phyloP scores from a whole-genome alignment of 257 asterid species.

The Plantago major region DNA sequence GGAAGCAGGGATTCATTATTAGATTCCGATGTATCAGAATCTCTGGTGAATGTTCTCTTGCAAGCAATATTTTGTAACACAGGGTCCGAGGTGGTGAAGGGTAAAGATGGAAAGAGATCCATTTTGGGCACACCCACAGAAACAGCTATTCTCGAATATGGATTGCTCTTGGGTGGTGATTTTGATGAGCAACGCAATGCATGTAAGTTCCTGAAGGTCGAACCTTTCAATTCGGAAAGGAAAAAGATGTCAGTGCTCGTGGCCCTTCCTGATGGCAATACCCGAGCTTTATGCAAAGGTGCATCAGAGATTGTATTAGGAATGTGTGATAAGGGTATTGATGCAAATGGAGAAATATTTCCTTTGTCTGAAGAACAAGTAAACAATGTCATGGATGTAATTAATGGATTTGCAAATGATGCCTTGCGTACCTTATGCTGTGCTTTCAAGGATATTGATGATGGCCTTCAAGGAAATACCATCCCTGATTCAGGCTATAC shows the following conservation, averaged over 20 bases:
- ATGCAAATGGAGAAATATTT: slow-evolving; percentile 54
- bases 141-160: slow-evolving; percentile 76
- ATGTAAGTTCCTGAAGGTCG: slow-evolving; percentile 65
- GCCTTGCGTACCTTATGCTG: slow-evolving; percentile 89
- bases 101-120: slow-evolving; percentile 57
- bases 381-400: slow-evolving; percentile 37
- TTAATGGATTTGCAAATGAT: slow-evolving; percentile 67
- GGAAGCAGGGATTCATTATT: slow-evolving; percentile 27
- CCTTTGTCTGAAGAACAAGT: slow-evolving; percentile 58
- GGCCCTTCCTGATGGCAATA: slow-evolving; percentile 61
- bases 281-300: slow-evolving; percentile 85
- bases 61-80: slow-evolving; percentile 83
- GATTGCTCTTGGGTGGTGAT: slow-evolving; percentile 78
- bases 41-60: slow-evolving; percentile 43
- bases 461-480: slow-evolving; percentile 28
- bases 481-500: slow-evolving; percentile 79
- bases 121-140: slow-evolving; percentile 93
- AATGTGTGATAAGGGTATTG: slow-evolving; percentile 52
- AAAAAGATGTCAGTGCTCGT: slow-evolving; percentile 90
- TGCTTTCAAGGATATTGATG: slow-evolving; percentile 71
- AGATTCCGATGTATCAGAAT: slow-evolving; percentile 41
- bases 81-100: slow-evolving; percentile 78
- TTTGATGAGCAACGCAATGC: slow-evolving; percentile 53
- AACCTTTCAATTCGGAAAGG: slow-evolving; percentile 93
- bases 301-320: slow-evolving; percentile 88